Base-by-base conservation (phyloP, 1,284 basidiomycete species). In the Coniferiporia sulphurascens region DNA sequence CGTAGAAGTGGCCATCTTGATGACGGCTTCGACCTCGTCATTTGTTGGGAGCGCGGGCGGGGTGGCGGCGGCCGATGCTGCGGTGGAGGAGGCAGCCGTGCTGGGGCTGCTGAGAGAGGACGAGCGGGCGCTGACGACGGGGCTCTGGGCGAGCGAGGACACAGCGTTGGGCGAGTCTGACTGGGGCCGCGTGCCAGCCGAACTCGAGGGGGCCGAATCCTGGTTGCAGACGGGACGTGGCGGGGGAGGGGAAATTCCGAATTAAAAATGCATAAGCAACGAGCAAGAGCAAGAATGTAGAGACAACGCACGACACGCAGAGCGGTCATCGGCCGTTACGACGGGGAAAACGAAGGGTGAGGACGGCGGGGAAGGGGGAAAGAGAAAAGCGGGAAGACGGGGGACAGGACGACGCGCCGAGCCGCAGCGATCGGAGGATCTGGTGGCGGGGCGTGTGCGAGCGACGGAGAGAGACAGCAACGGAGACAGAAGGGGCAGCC, bases 11-110 rank as follows among this genome's bases (percentile, higher is more conserved):
- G 90, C 89, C 73, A 85, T 80, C 68, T 88, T 86, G 62, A 92
- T 92, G 67, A 91, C 79, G 5, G 87, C 87, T 69, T 92, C 89
- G 68, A 92, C 91, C 65, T 87, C 85, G 74, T 88, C 87, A 74
- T 86, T 86, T 4, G 83, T 81, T 19, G 83, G 82, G 3, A 65
- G 58, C 43, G 27, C 27, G 27, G 48, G 19, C 21, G 36, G 1
- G 10, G 56, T 22, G 7, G 56, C n/a, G n/a, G 48, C 36, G 17
- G 48, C 35, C 12, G 56, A 52, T 32, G 48, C 43, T 22, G 49
- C 27, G 19, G 49, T 44, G 27, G 56, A 43, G 3, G 41, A 43
- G 41, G 41, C 41, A 12, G 41, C 41, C 2, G n/a, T 19, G 56
- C 43, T 46, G 15, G 53, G 53, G 17, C 53, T 55, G 15, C 53